Base-by-base conservation (phyloP, 169 alveolate genomes). In the Babesia bigemina region DNA sequence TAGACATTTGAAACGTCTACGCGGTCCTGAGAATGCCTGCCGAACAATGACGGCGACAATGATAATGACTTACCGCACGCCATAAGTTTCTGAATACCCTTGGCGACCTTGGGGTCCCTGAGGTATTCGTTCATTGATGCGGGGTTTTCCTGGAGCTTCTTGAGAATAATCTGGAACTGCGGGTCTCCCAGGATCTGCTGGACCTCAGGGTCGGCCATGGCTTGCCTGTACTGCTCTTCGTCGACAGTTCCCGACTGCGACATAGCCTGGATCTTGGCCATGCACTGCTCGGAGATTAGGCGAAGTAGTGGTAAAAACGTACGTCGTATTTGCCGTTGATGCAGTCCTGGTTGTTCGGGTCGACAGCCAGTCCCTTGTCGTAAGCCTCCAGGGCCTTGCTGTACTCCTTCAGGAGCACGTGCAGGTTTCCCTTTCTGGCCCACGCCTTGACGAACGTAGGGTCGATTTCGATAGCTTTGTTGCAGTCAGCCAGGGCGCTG, bases 191-290 rank as follows among this genome's bases (percentile, higher is more conserved):
- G 91, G 44, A 98, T 95, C 44, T 90, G 88, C 93, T 97, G 97
- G 53, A 98, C 97, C 91, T 98, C 99, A 17, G 99, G 99, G 86
- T 98, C 99, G 0, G 95, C 76, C 97, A 92, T 92, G 47, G 96
- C 93, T 48, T 87, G 92, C 53, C 84, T 72, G 77, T 84, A 78
- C 85, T 93, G 96, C 74, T 93, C 96, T 71, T 94, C 96, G 75
- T 94, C 97, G 50, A 93, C 92, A 59, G 94, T 86, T 61, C 85
- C 93, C 12, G 95, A 89, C 42, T 86, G 91, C 16, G 93, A 91
- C 87, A 92, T 87, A 49, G 91, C 95, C 59, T 92, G 95, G 33
- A 92, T 92, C 84, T 86, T 90, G 62, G 70, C 84, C 70, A 66
- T 79, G 62, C 94, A 90, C 76, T 79, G 81, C 26, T 84, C 62